A percentile compares a stretch with the other conserved stretches of the same genome.
phyloP scores from a whole-genome alignment of 2,329 filamentous ascomycete species.

The Ophiostoma ulmi region DNA sequence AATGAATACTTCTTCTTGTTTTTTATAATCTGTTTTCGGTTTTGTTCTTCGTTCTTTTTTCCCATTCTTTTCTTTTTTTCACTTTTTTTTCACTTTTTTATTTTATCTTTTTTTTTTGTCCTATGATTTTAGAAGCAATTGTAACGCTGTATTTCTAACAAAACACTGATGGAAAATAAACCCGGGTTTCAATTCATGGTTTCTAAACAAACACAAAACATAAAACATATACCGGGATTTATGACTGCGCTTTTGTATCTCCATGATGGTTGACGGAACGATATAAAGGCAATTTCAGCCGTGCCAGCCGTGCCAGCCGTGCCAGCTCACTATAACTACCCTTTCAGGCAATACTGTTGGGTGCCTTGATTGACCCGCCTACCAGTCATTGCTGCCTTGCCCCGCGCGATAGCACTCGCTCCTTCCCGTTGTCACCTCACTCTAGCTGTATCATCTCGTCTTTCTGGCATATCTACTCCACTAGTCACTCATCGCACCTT shows the following conservation, averaged over 20 bases:
- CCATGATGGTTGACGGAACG: not conserved
- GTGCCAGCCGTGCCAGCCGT: not conserved
- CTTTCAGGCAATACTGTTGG: not conserved
- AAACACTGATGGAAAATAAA: no score
- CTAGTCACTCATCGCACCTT: not conserved
- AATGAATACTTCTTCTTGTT: no score
- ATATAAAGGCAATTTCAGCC: not conserved
- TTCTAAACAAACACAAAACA: not conserved
- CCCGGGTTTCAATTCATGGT: no score
- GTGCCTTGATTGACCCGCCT: not conserved
- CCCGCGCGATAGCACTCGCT: not conserved
- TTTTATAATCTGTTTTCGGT: not conserved
- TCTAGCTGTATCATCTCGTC: slow-evolving; percentile 4
- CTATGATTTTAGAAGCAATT: not conserved
- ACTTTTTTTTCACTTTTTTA: not conserved
- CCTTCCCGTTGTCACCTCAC: slow-evolving; percentile 11
- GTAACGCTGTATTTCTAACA: no score
- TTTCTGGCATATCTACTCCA: not conserved
- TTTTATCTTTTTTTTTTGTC: not conserved
- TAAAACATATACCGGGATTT: not conserved
- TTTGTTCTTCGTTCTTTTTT: not conserved
- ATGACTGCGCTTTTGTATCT: not conserved
- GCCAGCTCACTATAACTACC: not conserved
- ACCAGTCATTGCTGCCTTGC: not conserved
- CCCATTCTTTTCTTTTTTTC: not conserved